Percentiles rank a stretch among this genome's conserved stretches.
Conservation (phyloP, 371 early-diverging fungal species). For the Zychaea mexicana region DNA sequence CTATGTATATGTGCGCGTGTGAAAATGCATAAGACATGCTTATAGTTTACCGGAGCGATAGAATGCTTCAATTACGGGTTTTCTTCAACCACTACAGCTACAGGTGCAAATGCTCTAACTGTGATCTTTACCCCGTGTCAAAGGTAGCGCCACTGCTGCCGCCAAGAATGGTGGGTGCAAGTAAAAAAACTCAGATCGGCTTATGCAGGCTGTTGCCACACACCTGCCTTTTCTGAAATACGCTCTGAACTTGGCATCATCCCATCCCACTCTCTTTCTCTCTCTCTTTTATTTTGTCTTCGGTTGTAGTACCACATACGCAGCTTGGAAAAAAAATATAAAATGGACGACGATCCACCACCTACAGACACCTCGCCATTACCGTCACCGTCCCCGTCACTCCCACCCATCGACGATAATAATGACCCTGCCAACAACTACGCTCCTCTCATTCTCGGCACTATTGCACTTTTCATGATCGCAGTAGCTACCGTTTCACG, state of each 20-base stretch:
- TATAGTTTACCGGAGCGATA: no score
- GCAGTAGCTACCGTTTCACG: constrained; percentile 67
- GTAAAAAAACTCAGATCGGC: no score
- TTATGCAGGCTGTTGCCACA: no score
- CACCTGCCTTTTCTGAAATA: no score
- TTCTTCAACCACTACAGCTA: no score
- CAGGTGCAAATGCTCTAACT: no score
- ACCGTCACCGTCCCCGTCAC: background rate
- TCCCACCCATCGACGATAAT: background rate
- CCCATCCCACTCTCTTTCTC: background rate
- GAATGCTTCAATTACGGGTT: no score
- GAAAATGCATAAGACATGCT: no score
- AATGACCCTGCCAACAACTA: constrained; percentile 21
- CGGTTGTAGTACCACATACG: background rate
- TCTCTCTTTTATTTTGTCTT: background rate
- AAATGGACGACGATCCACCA: background rate
- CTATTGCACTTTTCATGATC: constrained; percentile 48
- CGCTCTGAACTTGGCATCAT: background rate
- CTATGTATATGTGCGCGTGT: no score
- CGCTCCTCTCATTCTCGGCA: constrained; percentile 55
- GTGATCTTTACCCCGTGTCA: no score
- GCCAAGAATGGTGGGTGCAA: no score
- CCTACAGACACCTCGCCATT: background rate
- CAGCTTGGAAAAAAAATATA: background rate
- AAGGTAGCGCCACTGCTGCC: no score